A percentile compares a stretch with the other conserved stretches of the same genome.
Conservation (phyloP, 2,329 filamentous ascomycete species). For the Coniochaeta hoffmannii region DNA sequence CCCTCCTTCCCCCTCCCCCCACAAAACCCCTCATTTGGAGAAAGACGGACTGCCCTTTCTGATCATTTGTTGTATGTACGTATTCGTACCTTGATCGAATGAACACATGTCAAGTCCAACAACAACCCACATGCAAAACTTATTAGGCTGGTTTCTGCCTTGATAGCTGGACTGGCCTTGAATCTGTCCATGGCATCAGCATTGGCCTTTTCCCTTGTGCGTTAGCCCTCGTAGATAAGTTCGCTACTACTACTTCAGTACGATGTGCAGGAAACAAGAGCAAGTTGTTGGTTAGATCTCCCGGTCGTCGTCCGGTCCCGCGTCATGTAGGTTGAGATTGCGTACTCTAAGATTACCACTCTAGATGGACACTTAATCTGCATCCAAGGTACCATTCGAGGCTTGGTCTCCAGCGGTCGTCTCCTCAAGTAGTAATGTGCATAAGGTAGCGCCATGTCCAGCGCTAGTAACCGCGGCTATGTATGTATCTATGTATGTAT, state of each 20-base stretch:
- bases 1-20: neutral
- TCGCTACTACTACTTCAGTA: too few relatives aligned
- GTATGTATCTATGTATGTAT: neutral
- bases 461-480: constrained; percentile 1
- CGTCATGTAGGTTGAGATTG: neutral
- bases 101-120: neutral
- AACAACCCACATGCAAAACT: neutral
- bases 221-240: too few relatives aligned
- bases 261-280: too few relatives aligned
- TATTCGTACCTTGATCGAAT: too few relatives aligned
- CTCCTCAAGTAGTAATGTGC: neutral
- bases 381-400: neutral
- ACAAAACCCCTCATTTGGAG: neutral
- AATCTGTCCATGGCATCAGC: too few relatives aligned
- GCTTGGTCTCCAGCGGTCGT: neutral
- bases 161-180: too few relatives aligned
- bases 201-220: too few relatives aligned
- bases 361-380: neutral
- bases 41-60: neutral
- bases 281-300: too few relatives aligned
- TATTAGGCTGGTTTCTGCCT: too few relatives aligned
- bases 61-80: too few relatives aligned
- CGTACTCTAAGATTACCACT: neutral
- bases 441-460: neutral
- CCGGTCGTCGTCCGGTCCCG: neutral